Evolutionary conservation across 805 yeast species (phyloP), one percentile per base, ranked within the genome.

Genomic region (Ogataea pignaliae): DNA sequence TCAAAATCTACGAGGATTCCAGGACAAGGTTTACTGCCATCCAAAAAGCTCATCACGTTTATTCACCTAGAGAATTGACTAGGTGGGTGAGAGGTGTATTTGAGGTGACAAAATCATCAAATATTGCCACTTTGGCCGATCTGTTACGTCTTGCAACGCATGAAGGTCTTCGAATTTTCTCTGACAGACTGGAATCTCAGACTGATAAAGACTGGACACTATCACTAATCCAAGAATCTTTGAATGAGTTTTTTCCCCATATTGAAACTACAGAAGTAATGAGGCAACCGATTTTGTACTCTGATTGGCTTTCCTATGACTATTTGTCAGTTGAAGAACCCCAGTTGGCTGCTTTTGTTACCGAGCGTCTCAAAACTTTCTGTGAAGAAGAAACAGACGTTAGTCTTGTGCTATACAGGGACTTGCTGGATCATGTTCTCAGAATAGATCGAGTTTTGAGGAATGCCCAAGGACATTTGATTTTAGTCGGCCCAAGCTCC

Each of bases 31-130:
- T 85, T 51, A 61, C 69, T 0, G 41, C 64, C 0, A 44, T 45
- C 0, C 46, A 52, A 0, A 78, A 72, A 29, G 65, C 76, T 1
- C 91, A 86, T 56, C 88, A 88, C 54, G 67, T 87, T 0, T 85
- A 83, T 57, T 83, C 95, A 17, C 98, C 98, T 0, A 79, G 98
- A 60, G 98, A 90, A 59, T 70, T 90, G 12, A 88, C 97, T 0
- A 69, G 98, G 45, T 88, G 96, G 95, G 70, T 79, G 1, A 72
- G 85, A 45, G 95, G 96, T n/a, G 62, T 90, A 1, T 71, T 78
- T 37, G 76, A 48, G 40, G 61, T 59, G 3, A 45, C 59, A 5
- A 53, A 46, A 38, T 39, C 60, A 2, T n/a, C 47, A 8, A 37
- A 33, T 12, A 57, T 64, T 12, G 49, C 70, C 8, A 46, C 62